Evolutionary conservation across 352 stramenopile genomes (phyloP).

Genomic region (Elongisporangium anandrum): DNA sequence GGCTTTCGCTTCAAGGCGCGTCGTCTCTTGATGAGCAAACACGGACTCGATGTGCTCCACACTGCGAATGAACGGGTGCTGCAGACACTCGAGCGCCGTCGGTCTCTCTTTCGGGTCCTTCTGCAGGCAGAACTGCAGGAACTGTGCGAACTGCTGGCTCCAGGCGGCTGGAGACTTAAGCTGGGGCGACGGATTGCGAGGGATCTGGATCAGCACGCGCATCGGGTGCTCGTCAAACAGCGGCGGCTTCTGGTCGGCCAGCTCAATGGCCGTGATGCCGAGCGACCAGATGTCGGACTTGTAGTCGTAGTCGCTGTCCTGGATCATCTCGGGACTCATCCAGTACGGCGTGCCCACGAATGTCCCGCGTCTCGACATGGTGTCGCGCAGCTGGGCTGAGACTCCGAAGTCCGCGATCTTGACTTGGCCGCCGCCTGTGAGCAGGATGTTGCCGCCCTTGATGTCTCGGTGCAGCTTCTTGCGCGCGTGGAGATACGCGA

Average conservation of each 20-base stretch:
- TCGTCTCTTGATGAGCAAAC: conserved; percentile 8
- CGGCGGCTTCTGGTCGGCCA: conserved; percentile 89
- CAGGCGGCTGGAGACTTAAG: conserved; percentile 71
- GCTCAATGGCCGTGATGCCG: conserved; percentile 90
- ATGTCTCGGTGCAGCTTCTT: conserved; percentile 93
- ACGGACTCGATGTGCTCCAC: conserved; percentile 34
- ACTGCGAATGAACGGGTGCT: conserved; percentile 84
- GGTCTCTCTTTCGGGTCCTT: conserved; percentile 71
- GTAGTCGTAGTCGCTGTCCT: conserved; percentile 88
- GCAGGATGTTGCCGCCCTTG: conserved; percentile 93
- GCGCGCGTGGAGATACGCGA: conserved; percentile 81
- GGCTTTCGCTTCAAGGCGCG: not conserved
- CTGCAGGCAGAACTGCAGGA: conserved; percentile 79
- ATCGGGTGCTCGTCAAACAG: conserved; percentile 90
- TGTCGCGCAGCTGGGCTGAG: conserved; percentile 57
- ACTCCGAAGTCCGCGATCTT: conserved; percentile 95
- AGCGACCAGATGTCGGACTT: conserved; percentile 91
- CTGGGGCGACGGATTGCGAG: conserved; percentile 75
- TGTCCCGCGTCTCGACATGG: conserved; percentile 47
- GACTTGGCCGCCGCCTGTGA: conserved; percentile 88
- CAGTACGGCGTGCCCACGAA: conserved; percentile 93
- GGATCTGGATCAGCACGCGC: conserved; percentile 71
- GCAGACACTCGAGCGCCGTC: conserved; percentile 83
- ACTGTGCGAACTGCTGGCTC: conserved; percentile 76
- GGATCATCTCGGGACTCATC: conserved; percentile 94